These are phyloP conservation scores for Jatropha curcas DNA, from an alignment of 345 rosid species.

Conservation along the genomic window DNA sequence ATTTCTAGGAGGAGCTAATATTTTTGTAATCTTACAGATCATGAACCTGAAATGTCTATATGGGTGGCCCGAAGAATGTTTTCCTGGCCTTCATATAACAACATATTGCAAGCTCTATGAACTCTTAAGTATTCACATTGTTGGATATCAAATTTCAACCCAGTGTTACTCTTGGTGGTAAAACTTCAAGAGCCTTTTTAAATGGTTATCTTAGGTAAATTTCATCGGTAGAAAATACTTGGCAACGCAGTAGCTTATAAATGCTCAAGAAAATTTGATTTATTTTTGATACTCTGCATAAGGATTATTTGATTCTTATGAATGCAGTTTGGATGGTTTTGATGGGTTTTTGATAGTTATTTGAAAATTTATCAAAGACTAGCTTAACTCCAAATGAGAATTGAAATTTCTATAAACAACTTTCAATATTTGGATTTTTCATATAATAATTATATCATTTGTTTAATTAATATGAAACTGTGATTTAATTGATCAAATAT, in stretches of 20 bases:
- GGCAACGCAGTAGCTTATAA: neutral
- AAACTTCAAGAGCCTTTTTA: neutral
- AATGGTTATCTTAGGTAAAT: neutral
- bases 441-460: no score
- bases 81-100: neutral
- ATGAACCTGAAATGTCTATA: conserved; percentile 35
- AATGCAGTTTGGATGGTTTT: no score
- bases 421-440: no score
- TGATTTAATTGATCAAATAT: no score
- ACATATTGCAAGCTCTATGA: neutral
- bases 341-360: no score
- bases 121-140: neutral
- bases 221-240: neutral
- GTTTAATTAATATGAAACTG: no score
- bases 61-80: conserved; percentile 3
- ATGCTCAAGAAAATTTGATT: neutral
- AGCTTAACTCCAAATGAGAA: neutral
- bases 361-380: no score
- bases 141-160: neutral
- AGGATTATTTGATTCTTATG: neutral
- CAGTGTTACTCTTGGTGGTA: neutral
- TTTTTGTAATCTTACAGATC: conserved; percentile 29
- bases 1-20: neutral
- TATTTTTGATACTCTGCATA: neutral
- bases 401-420: no score